Evolutionary conservation across 1,284 basidiomycete species (phyloP).

Genomic region (Mycosarcoma mackinlayi): DNA sequence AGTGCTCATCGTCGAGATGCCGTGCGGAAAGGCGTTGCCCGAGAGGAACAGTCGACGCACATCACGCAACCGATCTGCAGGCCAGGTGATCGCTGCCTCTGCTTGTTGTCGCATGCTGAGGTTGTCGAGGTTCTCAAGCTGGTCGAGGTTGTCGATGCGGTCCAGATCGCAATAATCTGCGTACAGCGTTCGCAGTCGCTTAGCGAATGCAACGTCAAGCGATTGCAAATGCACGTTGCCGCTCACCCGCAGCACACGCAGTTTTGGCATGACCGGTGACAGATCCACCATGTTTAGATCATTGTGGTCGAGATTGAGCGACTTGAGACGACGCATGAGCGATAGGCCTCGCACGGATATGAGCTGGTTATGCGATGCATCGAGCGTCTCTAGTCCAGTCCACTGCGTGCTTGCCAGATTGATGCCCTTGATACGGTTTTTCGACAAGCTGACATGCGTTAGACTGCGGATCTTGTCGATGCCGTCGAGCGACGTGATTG

Average conservation of each 20-base stretch:
- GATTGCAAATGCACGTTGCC: slow-evolving; percentile 78
- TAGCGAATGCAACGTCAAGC: slow-evolving; percentile 78
- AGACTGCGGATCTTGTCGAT: slow-evolving; percentile 75
- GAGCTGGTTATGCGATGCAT: slow-evolving; percentile 82
- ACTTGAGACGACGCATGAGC: slow-evolving; percentile 73
- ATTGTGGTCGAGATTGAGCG: slow-evolving; percentile 85
- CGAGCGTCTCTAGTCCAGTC: slow-evolving; percentile 78
- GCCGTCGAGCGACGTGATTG: slow-evolving; percentile 80
- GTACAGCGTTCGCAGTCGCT: slow-evolving; percentile 87
- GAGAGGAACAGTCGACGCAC: slow-evolving; percentile 93
- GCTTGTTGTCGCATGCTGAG: slow-evolving; percentile 88
- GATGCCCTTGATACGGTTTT: slow-evolving; percentile 78
- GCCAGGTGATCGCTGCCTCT: slow-evolving; percentile 74
- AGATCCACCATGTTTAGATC: slow-evolving; percentile 73
- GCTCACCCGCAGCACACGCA: slow-evolving; percentile 84
- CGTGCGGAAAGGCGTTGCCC: slow-evolving; percentile 73
- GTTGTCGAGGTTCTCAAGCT: slow-evolving; percentile 82
- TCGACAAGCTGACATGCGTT: slow-evolving; percentile 82
- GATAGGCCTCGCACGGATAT: slow-evolving; percentile 43
- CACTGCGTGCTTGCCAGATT: slow-evolving; percentile 70
- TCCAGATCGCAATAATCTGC: slow-evolving; percentile 85
- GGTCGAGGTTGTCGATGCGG: slow-evolving; percentile 71
- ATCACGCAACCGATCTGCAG: slow-evolving; percentile 82
- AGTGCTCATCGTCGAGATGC: slow-evolving; percentile 18
- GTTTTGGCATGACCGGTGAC: slow-evolving; percentile 45